A percentile compares a stretch with the other conserved stretches of the same genome.
Evolutionary conservation across 1,139 yeast genomes (phyloP).

Genomic region (Nakaseomyces delphensis): DNA sequence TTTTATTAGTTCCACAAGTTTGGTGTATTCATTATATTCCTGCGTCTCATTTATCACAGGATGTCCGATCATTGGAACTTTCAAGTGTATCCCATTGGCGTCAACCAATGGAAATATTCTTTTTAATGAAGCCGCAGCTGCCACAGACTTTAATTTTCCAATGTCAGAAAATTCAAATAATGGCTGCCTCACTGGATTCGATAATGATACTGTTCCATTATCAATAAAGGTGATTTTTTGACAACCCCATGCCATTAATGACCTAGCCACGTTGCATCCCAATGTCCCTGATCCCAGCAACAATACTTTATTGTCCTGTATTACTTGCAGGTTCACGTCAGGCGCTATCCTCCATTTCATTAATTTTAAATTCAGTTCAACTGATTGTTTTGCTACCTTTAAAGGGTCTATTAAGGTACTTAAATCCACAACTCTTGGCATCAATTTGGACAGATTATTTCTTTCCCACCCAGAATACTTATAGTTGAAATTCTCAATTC

Average conservation of each 20-base stretch:
- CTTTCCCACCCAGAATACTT: slow-evolving; percentile 85
- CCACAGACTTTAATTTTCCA: slow-evolving; percentile 62
- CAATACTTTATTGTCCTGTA: slow-evolving; percentile 54
- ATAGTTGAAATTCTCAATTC: slow-evolving; percentile 12
- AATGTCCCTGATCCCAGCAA: slow-evolving; percentile 94
- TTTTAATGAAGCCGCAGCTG: slow-evolving; percentile 66
- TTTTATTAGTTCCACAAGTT: slow-evolving; percentile 46
- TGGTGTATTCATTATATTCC: slow-evolving; percentile 45
- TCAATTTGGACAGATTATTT: slow-evolving; percentile 58
- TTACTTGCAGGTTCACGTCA: slow-evolving; percentile 54
- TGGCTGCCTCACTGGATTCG: slow-evolving; percentile 94
- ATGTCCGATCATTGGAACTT: slow-evolving; percentile 96
- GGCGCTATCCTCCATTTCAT: slow-evolving; percentile 98
- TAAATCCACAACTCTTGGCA: slow-evolving; percentile 76
- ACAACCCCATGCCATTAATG: slow-evolving; percentile 91
- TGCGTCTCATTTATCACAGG: slow-evolving; percentile 49
- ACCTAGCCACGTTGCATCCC: slow-evolving; percentile 84
- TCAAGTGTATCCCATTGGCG: slow-evolving; percentile 52
- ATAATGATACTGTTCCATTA: slow-evolving; percentile 77
- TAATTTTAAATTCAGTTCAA: slow-evolving; percentile 75
- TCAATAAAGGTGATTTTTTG: slow-evolving; percentile 79
- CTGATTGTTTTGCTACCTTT: slow-evolving; percentile 81
- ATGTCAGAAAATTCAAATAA: slow-evolving; percentile 66
- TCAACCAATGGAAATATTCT: slow-evolving; percentile 71
- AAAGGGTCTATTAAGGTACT: slow-evolving; percentile 73